These are phyloP conservation scores for Inga leiocalycina DNA, from an alignment of 306 rosid species.

Conservation along the genomic window DNA sequence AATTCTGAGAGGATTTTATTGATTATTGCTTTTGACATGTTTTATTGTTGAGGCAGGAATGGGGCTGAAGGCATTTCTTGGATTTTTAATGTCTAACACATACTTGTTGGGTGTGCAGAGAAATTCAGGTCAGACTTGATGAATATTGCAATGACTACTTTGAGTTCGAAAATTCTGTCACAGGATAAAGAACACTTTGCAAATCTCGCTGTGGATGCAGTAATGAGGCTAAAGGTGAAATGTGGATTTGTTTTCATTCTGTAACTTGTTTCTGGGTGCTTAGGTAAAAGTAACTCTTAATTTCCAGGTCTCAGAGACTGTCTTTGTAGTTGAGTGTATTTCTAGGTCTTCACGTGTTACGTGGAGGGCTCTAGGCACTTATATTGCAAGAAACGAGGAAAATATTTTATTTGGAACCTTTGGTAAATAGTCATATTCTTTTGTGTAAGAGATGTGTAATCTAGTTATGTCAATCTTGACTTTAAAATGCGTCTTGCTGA, in stretches of 20 bases:
- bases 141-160: slow-evolving; percentile 96
- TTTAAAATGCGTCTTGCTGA: background rate
- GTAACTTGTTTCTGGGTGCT: slow-evolving; percentile 2
- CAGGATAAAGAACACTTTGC: slow-evolving; percentile 97
- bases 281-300: background rate
- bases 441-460: background rate
- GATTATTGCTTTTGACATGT: background rate
- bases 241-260: slow-evolving; percentile 17
- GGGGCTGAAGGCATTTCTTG: background rate
- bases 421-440: background rate
- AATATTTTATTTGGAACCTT: background rate
- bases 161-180: slow-evolving; percentile 97
- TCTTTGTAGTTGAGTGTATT: slow-evolving; percentile 4
- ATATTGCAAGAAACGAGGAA: background rate
- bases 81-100: slow-evolving; percentile 20
- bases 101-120: slow-evolving; percentile 52
- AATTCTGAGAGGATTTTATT: background rate
- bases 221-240: slow-evolving; percentile 87
- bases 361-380: background rate
- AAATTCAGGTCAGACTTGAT: slow-evolving; percentile 85
- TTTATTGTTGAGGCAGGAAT: background rate
- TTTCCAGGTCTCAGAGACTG: background rate
- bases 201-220: slow-evolving; percentile 92
- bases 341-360: background rate
- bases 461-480: background rate